Base-by-base conservation (phyloP, 345 rosid genomes). In the Trapa incisa region DNA sequence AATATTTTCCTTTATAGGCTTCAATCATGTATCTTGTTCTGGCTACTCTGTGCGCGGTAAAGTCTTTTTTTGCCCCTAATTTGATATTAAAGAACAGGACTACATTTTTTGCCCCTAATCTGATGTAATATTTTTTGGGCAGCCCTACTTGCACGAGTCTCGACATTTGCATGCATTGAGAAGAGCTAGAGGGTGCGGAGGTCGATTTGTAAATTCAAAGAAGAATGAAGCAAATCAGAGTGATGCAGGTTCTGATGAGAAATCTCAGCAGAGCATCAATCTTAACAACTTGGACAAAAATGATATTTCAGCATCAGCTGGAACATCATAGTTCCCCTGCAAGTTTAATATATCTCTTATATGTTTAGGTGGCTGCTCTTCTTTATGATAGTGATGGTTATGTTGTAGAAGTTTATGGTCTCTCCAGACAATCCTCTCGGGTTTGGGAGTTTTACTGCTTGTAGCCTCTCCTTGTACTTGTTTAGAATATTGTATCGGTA, bases 91-190 rank as follows among this genome's bases (percentile, higher is more conserved):
- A 42, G 8, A 50, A 8, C 36, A 29, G 7, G 13, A 7, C 29
- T 22, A 22, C 29, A 6, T 12, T n/a, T 5, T 57, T 57, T 29
- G 61, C 22, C 1, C 32, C 3, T 63, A 60, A 67, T 69, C 47
- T 17, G 37, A 5, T 75, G 29, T 22, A 22, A 22, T 22, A 22
- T 70, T 58, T 66, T 64, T 70, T 41, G 58, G 69, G 82, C 88
- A 94, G 99, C 97, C 99, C 22, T 94, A 94, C 74, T 75, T 94
- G 83, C 99, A 94, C 64, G 97, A 94, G 73, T 94, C 99, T 65
- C 89, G 99, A 1, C 97, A 94, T 84, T 78, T 81, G 72, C 99
- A 91, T 82, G 99, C 97, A 4, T 71, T 94, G 66, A 84, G 79
- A 84, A 80, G 99, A 69, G 96, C 96, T 33, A 87, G 99, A 75